Conservation (phyloP, 1,139 yeast species). For the Starmera stellimalicola region DNA sequence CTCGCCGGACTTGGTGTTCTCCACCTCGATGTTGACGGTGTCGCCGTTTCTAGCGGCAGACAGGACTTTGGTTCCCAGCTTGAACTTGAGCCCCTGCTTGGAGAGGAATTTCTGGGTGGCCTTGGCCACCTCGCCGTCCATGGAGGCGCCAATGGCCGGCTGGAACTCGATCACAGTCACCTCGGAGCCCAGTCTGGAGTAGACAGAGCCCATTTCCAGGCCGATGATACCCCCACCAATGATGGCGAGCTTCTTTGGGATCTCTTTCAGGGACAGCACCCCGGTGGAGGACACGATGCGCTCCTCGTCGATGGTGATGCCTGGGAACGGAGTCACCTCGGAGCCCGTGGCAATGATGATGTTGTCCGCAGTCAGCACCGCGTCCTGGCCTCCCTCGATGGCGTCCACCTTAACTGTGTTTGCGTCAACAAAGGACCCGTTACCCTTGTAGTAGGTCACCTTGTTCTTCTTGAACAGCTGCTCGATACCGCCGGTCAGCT, state of each 20-base stretch:
- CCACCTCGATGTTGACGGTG: conserved; percentile 76
- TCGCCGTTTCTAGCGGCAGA: conserved; percentile 87
- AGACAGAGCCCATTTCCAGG: conserved; percentile 98
- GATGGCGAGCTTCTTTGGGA: conserved; percentile 85
- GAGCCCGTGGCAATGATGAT: conserved; percentile 97
- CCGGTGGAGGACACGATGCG: conserved; percentile 97
- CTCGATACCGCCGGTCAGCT: conserved; percentile 90
- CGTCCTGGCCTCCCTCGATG: conserved; percentile 72
- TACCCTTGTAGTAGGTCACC: conserved; percentile 90
- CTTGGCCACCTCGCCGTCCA: conserved; percentile 95
- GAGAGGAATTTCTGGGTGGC: conserved; percentile 78
- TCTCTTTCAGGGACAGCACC: conserved; percentile 70
- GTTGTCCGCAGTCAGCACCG: conserved; percentile 67
- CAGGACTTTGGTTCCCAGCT: conserved; percentile 84
- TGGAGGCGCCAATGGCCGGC: conserved; percentile 86
- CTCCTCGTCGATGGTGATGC: conserved; percentile 93
- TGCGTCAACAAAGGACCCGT: conserved; percentile 81
- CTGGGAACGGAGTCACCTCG: conserved; percentile 98
- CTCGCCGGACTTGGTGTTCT: conserved; percentile 81
- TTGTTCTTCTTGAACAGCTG: conserved; percentile 92
- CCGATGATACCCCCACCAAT: conserved; percentile 99
- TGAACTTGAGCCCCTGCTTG: conserved; percentile 94
- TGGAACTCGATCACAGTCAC: conserved; percentile 93
- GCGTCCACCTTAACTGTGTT: conserved; percentile 73
- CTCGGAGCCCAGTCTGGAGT: conserved; percentile 90